These are phyloP conservation scores for Poa annua DNA, from an alignment of 176 grass and related monocot genomes.

Conservation along the genomic window DNA sequence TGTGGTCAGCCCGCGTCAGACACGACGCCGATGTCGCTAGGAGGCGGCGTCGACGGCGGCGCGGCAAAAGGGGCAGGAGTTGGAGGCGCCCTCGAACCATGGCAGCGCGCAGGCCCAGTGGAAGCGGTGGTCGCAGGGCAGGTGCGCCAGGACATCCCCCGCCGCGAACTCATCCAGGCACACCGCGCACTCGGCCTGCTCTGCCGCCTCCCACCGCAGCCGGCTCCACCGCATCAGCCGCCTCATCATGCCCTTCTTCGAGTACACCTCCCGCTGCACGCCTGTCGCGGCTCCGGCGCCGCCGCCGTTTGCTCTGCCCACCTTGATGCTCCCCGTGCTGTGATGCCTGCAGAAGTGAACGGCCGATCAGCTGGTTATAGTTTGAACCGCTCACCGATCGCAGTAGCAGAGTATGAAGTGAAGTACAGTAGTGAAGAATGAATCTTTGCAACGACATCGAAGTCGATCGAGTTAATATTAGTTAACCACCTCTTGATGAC, in stretches of 20 bases:
- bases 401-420: too few relatives aligned
- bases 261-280: constrained; percentile 79
- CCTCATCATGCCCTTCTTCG: constrained; percentile 56
- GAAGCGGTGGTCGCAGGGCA: constrained; percentile 89
- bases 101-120: constrained; percentile 82
- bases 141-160: constrained; percentile 73
- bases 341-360: constrained; percentile 51
- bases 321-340: constrained; percentile 65
- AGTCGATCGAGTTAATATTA: neutral
- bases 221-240: constrained; percentile 80
- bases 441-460: neutral
- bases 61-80: constrained; percentile 83
- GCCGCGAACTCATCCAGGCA: constrained; percentile 89
- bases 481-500: constrained; percentile 50
- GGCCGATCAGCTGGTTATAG: too few relatives aligned
- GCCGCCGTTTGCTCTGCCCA: constrained; percentile 16
- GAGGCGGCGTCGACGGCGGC: constrained; percentile 38
- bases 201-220: constrained; percentile 69
- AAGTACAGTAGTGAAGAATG: too few relatives aligned
- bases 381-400: too few relatives aligned
- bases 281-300: neutral
- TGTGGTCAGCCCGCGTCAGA: neutral
- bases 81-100: constrained; percentile 70
- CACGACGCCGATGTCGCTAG: neutral
- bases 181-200: constrained; percentile 75